Conservation (phyloP, 1,139 yeast species). For the Taphrina communis region DNA sequence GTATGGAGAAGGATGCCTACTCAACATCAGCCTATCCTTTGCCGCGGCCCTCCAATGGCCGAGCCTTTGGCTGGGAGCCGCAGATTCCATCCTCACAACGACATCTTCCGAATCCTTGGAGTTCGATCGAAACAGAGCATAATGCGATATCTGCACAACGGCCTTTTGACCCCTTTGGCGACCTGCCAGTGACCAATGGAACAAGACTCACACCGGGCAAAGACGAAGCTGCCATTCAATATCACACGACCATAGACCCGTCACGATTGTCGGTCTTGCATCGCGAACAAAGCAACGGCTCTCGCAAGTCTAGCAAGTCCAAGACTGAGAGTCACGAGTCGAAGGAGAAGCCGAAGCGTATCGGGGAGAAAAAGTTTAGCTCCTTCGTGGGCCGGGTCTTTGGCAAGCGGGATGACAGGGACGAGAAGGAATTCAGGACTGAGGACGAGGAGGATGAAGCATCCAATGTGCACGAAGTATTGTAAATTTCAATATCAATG, state of each 20-base stretch:
- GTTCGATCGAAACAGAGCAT: slow-evolving; percentile 1
- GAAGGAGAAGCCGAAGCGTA: slow-evolving; percentile 14
- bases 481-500: not conserved
- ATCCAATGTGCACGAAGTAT: not conserved
- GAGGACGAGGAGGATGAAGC: slow-evolving; percentile 3
- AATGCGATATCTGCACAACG: not conserved
- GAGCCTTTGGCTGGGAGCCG: slow-evolving; percentile 33
- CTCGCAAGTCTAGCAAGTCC: slow-evolving; percentile 21
- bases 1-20: slow-evolving; percentile 20
- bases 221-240: not conserved
- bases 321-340: slow-evolving; percentile 24
- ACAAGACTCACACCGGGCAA: not conserved
- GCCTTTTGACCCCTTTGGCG: slow-evolving; percentile 24
- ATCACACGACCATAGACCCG: slow-evolving; percentile 33
- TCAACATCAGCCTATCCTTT: slow-evolving; percentile 25
- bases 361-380: slow-evolving; percentile 25
- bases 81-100: slow-evolving; percentile 18
- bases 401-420: slow-evolving; percentile 31
- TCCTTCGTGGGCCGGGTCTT: slow-evolving; percentile 36
- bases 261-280: slow-evolving; percentile 2
- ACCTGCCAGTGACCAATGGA: not conserved
- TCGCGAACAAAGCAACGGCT: slow-evolving; percentile 19
- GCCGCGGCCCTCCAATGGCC: slow-evolving; percentile 27
- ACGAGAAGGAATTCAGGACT: not conserved
- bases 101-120: slow-evolving; percentile 29